phyloP scores from a whole-genome alignment of 2,329 filamentous ascomycete genomes.

The Incumbomyces lentus region DNA sequence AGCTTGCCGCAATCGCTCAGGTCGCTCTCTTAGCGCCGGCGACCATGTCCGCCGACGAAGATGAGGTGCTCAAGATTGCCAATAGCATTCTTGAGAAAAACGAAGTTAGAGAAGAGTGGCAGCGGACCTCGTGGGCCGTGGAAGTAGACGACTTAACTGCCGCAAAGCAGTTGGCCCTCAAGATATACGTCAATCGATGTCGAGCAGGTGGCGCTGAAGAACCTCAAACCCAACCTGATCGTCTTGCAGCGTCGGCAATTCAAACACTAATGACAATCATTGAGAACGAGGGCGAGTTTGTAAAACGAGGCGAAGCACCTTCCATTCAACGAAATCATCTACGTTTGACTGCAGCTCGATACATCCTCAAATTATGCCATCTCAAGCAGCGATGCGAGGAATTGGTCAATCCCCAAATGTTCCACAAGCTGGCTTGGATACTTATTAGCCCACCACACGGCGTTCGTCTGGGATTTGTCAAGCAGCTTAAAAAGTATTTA shows the following conservation, averaged over 20 bases:
- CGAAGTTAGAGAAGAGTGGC: slow-evolving; percentile 40
- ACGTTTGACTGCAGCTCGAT: slow-evolving; percentile 68
- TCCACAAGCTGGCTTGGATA: slow-evolving; percentile 71
- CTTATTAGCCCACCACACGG: slow-evolving; percentile 65
- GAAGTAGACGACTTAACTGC: slow-evolving; percentile 71
- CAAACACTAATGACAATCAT: slow-evolving; percentile 70
- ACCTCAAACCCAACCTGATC: slow-evolving; percentile 32
- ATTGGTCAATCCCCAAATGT: slow-evolving; percentile 59
- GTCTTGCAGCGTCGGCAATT: slow-evolving; percentile 57
- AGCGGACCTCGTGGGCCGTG: slow-evolving; percentile 49
- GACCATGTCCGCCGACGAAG: slow-evolving; percentile 61
- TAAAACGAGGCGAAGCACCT: slow-evolving; percentile 65
- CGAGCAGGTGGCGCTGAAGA: slow-evolving; percentile 51
- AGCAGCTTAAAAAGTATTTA: slow-evolving; percentile 83
- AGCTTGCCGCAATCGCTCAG: slow-evolving; percentile 46
- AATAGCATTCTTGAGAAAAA: slow-evolving; percentile 62
- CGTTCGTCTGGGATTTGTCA: slow-evolving; percentile 69
- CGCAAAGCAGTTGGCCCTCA: slow-evolving; percentile 74
- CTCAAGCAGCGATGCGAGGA: slow-evolving; percentile 63
- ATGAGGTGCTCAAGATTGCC: slow-evolving; percentile 68
- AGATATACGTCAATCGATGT: slow-evolving; percentile 75
- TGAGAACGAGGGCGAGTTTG: slow-evolving; percentile 65
- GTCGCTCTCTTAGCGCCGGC: slow-evolving; percentile 65
- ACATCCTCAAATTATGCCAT: slow-evolving; percentile 73
- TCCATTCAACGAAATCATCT: slow-evolving; percentile 69